Percentiles rank a stretch among this genome's conserved stretches.
phyloP scores from a whole-genome alignment of 345 rosid genomes.

The Hibiscus tridactylites region DNA sequence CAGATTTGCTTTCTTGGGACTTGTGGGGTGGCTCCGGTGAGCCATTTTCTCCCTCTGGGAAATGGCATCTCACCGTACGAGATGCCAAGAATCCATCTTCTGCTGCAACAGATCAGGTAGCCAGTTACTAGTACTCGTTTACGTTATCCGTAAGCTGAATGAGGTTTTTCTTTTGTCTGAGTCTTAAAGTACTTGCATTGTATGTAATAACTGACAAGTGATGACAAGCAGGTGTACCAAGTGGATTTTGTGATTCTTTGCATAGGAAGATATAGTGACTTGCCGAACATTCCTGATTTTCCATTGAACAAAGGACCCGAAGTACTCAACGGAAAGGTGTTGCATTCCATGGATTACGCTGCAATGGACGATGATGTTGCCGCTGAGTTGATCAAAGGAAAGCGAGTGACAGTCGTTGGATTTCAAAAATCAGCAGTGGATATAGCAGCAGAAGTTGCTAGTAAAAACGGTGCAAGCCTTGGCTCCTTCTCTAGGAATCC shows the following conservation, averaged over 20 bases:
- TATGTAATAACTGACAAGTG: neutral
- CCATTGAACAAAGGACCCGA: constrained; percentile 17
- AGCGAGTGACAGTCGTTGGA: constrained; percentile 25
- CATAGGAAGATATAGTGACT: constrained; percentile 23
- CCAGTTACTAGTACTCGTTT: neutral
- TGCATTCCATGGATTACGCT: constrained; percentile 33
- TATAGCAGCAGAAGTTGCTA: constrained; percentile 35
- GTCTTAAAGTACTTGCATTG: too few relatives aligned
- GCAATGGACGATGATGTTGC: constrained; percentile 14
- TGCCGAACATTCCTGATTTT: constrained; percentile 30
- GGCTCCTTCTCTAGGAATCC: neutral
- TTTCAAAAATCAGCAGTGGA: constrained; percentile 29
- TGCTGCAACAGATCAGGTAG: constrained; percentile 19
- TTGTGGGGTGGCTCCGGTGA: constrained; percentile 26
- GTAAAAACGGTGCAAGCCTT: constrained; percentile 20
- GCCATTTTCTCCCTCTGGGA: constrained; percentile 21
- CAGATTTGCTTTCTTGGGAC: constrained; percentile 18
- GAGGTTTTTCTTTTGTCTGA: too few relatives aligned
- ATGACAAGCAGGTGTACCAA: constrained; percentile 20
- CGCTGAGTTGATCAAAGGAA: constrained; percentile 20
- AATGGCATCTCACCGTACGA: constrained; percentile 27
- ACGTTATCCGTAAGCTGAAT: neutral
- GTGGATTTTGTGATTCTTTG: constrained; percentile 34
- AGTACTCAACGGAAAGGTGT: constrained; percentile 26
- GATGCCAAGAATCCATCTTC: neutral